These are phyloP conservation scores for Coemansia sp. DNA, from an alignment of 192 early-diverging fungal species.

Conservation along the genomic window DNA sequence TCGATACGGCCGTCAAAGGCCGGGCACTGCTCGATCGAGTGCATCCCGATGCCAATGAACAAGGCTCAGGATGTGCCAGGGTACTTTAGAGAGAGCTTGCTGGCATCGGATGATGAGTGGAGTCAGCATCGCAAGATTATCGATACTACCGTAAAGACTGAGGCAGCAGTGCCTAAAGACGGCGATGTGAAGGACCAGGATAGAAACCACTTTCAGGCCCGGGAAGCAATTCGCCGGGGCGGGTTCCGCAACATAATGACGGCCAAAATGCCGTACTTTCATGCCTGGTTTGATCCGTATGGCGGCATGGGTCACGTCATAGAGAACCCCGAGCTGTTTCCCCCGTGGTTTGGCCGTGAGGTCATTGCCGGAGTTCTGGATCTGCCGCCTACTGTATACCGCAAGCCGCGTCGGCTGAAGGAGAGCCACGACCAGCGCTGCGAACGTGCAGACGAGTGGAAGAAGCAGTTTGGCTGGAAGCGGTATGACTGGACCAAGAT, in stretches of 20 bases:
- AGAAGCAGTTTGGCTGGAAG: slow-evolving; percentile 63
- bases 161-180: slow-evolving; percentile 10
- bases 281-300: slow-evolving; percentile 92
- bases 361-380: slow-evolving; percentile 82
- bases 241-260: slow-evolving; percentile 74
- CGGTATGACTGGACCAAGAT: slow-evolving; percentile 82
- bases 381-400: slow-evolving; percentile 71
- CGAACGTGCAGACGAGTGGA: slow-evolving; percentile 58
- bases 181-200: slow-evolving; percentile 38
- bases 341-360: slow-evolving; percentile 87
- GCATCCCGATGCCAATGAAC: slow-evolving; percentile 83
- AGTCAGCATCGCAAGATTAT: slow-evolving; percentile 78
- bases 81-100: slow-evolving; percentile 86
- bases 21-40: slow-evolving; percentile 84
- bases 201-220: slow-evolving; percentile 19
- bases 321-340: slow-evolving; percentile 79
- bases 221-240: slow-evolving; percentile 43
- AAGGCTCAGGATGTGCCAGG: slow-evolving; percentile 73
- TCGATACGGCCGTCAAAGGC: slow-evolving; percentile 66
- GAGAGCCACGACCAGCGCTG: slow-evolving; percentile 51
- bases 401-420: slow-evolving; percentile 62
- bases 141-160: slow-evolving; percentile 65
- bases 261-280: slow-evolving; percentile 89
- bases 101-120: slow-evolving; percentile 83
- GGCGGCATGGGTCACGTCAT: slow-evolving; percentile 95